Conservation (phyloP, 2,329 filamentous ascomycete species). For the Ophiocordyceps camponoti-leonardi region DNA sequence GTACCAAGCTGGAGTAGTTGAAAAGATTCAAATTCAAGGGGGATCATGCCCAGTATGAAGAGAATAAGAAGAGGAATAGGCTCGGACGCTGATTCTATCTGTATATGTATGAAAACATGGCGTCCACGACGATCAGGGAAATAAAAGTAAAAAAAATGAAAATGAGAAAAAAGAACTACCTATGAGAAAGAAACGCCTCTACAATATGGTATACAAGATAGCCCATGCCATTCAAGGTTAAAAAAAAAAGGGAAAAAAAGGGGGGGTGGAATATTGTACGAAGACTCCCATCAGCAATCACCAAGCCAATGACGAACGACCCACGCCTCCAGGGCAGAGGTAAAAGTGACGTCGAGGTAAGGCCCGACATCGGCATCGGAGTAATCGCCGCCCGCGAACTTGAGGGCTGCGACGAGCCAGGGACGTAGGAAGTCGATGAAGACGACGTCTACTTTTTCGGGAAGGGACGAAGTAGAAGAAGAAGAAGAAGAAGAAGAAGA, state of each 20-base stretch:
- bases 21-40: too few relatives aligned
- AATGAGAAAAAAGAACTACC: too few relatives aligned
- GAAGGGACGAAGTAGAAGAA: slow-evolving; percentile 22
- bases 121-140: too few relatives aligned
- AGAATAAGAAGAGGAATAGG: too few relatives aligned
- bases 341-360: slow-evolving; percentile 38
- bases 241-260: not conserved
- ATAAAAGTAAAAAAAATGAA: too few relatives aligned
- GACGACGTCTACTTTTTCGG: slow-evolving; percentile 67
- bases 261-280: not conserved
- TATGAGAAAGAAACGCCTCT: too few relatives aligned
- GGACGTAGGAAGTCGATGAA: slow-evolving; percentile 85
- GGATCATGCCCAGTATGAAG: too few relatives aligned
- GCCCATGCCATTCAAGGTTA: too few relatives aligned
- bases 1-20: too few relatives aligned
- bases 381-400: slow-evolving; percentile 37
- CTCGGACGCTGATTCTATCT: too few relatives aligned
- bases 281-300: slow-evolving; percentile 17
- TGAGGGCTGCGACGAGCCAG: slow-evolving; percentile 61
- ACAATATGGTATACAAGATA: not conserved
- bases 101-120: too few relatives aligned
- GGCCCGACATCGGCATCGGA: slow-evolving; percentile 25
- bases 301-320: slow-evolving; percentile 40
- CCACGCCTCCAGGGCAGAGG: slow-evolving; percentile 38
- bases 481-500: slow-evolving; percentile 8